Conservation (phyloP, 768 basidiomycete species). For the Termitomyces eurrhizus region DNA sequence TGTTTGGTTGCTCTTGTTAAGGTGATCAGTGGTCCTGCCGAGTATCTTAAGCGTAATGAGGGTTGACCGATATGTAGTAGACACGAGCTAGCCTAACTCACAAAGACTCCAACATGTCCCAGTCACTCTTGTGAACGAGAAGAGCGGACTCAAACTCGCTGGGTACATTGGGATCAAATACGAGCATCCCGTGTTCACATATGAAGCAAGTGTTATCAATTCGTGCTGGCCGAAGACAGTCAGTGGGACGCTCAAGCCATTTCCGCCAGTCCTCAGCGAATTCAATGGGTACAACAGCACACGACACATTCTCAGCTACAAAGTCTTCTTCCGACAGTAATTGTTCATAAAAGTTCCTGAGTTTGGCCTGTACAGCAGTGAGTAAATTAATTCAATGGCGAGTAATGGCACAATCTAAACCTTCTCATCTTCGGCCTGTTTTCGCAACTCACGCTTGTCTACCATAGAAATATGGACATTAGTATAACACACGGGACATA, state of each 20-base stretch:
- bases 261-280: slow-evolving; percentile 68
- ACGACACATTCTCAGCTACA: slow-evolving; percentile 46
- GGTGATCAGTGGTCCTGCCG: slow-evolving; percentile 50
- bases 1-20: slow-evolving; percentile 34
- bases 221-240: slow-evolving; percentile 50
- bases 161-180: slow-evolving; percentile 60
- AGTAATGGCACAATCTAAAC: slow-evolving; percentile 29
- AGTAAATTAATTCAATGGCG: slow-evolving; percentile 2
- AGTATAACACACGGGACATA: slow-evolving; percentile 63
- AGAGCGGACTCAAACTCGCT: slow-evolving; percentile 57
- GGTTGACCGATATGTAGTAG: neutral
- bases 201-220: slow-evolving; percentile 62
- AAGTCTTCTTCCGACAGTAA: slow-evolving; percentile 40
- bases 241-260: slow-evolving; percentile 61
- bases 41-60: slow-evolving; percentile 42
- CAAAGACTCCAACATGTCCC: slow-evolving; percentile 58
- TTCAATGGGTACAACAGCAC: slow-evolving; percentile 53
- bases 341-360: slow-evolving; percentile 61
- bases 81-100: slow-evolving; percentile 29
- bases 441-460: slow-evolving; percentile 58
- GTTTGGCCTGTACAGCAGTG: slow-evolving; percentile 43
- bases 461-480: slow-evolving; percentile 51
- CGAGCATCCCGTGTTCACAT: slow-evolving; percentile 62
- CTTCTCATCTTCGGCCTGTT: slow-evolving; percentile 77
- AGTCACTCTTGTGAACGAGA: slow-evolving; percentile 59